Evolutionary conservation across 202 grass and related monocot genomes (phyloP).

Genomic region (Carex sylvatica): DNA sequence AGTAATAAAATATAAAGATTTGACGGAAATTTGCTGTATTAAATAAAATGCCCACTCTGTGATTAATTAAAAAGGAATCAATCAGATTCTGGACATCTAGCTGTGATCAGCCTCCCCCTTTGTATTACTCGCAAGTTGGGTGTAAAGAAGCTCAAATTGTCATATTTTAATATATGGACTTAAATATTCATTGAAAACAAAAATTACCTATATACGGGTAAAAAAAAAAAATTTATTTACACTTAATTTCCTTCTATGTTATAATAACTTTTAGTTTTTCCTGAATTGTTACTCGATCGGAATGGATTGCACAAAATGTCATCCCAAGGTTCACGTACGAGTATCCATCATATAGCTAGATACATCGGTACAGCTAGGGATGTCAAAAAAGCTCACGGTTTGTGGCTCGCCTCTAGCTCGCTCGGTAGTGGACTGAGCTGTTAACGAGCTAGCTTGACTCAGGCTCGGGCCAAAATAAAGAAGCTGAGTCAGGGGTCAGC

Average conservation of each 20-base stretch:
- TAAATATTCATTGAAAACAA: background rate
- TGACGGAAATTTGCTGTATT: background rate
- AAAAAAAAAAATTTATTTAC: background rate
- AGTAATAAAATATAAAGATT: background rate
- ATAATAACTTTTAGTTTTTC: background rate
- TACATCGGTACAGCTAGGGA: no score
- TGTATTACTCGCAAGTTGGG: background rate
- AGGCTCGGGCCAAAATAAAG: no score
- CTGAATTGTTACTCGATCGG: background rate
- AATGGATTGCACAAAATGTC: background rate
- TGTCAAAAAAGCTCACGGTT: no score
- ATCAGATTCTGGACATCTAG: background rate
- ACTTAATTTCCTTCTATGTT: background rate
- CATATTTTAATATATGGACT: background rate
- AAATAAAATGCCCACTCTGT: background rate
- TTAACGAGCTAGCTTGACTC: no score
- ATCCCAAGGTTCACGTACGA: no score
- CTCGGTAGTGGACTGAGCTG: no score
- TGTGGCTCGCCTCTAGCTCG: no score
- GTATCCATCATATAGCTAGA: no score
- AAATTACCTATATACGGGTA: background rate
- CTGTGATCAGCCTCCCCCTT: background rate
- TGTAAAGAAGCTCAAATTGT: background rate
- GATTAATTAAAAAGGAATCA: conserved; percentile 16
- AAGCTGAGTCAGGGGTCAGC: no score